Evolutionary conservation across 345 rosid genomes (phyloP), one percentile per base, ranked within the genome.

Genomic region (Salix purpurea): DNA sequence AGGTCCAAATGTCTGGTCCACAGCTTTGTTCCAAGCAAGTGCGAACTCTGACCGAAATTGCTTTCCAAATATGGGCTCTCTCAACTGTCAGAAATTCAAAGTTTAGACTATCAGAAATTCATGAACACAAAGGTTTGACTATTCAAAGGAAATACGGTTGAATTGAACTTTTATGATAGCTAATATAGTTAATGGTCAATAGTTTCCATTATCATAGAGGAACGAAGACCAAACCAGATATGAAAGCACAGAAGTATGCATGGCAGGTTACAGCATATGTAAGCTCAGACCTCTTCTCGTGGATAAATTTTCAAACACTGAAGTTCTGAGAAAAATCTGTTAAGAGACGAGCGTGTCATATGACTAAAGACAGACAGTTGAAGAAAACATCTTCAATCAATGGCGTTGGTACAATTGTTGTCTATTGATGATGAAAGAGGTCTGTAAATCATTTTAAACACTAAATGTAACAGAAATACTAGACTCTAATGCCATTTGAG

Each of bases 1-100:
- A 52, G 96, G 92, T 72, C 86, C 90, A 68, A 94, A 89, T 69
- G 91, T 83, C 83, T 85, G 85, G 71, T 96, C 98, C 76, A 94
- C 97, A 68, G 96, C 85, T 87, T 84, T 87, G 92, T 94, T 90
- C 98, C 99, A 91, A 74, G 85, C 19, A 66, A 83, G 89, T 64
- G 89, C 91, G 69, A 87, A 65, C 77, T 90, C 89, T 2, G 86
- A 76, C 23, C 87, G 90, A 44, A 83, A 89, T 60, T 87, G 82
- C 84, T 85, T 88, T 71, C 95, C 91, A 2, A 90, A 81, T 42
- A 92, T 85, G 4, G 87, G 77, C 40, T 92, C 93, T 76, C 73
- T 84, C 79, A 81, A 73, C 97, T 87, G 88, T 1, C 85, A 75
- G 37, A 83, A 70, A 65, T 75, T 74, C 50, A 52, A 78, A 83